These are phyloP conservation scores for Naganishia randhawae DNA, from an alignment of 768 basidiomycete genomes.

Conservation along the genomic window DNA sequence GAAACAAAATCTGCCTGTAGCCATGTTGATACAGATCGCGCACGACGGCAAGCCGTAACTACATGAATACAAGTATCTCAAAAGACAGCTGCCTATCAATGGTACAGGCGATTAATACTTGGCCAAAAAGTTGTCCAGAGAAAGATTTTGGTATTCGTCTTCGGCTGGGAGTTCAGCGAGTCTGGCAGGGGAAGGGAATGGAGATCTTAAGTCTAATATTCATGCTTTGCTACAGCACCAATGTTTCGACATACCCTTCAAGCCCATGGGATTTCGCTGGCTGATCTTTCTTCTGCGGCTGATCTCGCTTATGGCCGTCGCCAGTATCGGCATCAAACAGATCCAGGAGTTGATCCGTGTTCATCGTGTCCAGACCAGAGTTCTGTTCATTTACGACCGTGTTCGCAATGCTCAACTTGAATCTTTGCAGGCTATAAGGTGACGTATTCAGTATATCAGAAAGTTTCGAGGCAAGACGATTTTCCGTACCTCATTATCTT, in stretches of 20 bases:
- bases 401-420: constrained; percentile 96
- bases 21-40: too few species aligned
- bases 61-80: background rate
- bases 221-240: background rate
- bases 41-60: too few species aligned
- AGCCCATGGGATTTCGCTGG: constrained; percentile 75
- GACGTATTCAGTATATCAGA: background rate
- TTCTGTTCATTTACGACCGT: constrained; percentile 98
- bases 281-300: constrained; percentile 55
- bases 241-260: constrained; percentile 56
- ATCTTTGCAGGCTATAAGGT: constrained; percentile 78
- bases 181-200: constrained; percentile 23
- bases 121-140: constrained; percentile 77
- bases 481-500: constrained; percentile 94
- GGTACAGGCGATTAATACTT: constrained; percentile 34
- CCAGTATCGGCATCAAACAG: constrained; percentile 60
- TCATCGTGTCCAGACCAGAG: constrained; percentile 87
- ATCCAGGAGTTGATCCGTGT: constrained; percentile 92
- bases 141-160: constrained; percentile 84
- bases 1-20: too few species aligned
- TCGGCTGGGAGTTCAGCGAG: constrained; percentile 87
- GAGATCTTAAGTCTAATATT: background rate
- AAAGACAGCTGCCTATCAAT: background rate
- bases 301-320: constrained; percentile 43
- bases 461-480: background rate